Conservation (phyloP, 2,329 filamentous ascomycete genomes). For the Cladosporium cucumerinum region DNA sequence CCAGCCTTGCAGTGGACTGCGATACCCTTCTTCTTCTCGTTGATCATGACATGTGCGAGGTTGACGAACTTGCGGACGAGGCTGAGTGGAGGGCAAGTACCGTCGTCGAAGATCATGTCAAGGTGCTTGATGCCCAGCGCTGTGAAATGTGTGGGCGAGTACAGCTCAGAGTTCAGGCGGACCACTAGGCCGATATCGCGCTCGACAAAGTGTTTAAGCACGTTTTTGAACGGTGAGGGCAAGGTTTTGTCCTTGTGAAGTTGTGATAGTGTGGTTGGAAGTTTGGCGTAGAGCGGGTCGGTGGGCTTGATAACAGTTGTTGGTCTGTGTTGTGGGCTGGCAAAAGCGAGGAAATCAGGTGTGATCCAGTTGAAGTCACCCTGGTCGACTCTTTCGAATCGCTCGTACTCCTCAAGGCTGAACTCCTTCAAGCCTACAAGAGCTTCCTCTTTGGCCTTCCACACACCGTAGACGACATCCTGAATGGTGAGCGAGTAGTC, state of each 20-base stretch:
- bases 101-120: slow-evolving; percentile 99
- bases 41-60: slow-evolving; percentile 91
- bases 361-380: slow-evolving; percentile 99
- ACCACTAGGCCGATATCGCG: slow-evolving; percentile 91
- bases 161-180: slow-evolving; percentile 89
- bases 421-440: slow-evolving; percentile 91
- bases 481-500: slow-evolving; percentile 95
- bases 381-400: slow-evolving; percentile 91
- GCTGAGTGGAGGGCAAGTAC: slow-evolving; percentile 83
- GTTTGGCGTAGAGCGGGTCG: slow-evolving; percentile 67
- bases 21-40: slow-evolving; percentile 83
- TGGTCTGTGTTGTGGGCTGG: slow-evolving; percentile 83
- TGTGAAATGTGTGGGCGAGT: slow-evolving; percentile 96
- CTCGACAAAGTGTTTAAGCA: slow-evolving; percentile 82
- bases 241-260: slow-evolving; percentile 65
- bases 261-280: slow-evolving; percentile 73
- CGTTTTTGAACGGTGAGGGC: slow-evolving; percentile 90
- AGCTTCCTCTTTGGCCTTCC: slow-evolving; percentile 96
- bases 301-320: slow-evolving; percentile 67
- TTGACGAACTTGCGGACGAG: slow-evolving; percentile 95
- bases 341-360: slow-evolving; percentile 91
- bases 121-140: slow-evolving; percentile 91
- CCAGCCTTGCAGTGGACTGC: slow-evolving; percentile 99
- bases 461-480: slow-evolving; percentile 96
- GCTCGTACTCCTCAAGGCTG: slow-evolving; percentile 94